Evolutionary conservation across 331 rosid genomes (phyloP), one percentile per base, ranked within the genome.

Genomic region (Phaseolus coccineus): DNA sequence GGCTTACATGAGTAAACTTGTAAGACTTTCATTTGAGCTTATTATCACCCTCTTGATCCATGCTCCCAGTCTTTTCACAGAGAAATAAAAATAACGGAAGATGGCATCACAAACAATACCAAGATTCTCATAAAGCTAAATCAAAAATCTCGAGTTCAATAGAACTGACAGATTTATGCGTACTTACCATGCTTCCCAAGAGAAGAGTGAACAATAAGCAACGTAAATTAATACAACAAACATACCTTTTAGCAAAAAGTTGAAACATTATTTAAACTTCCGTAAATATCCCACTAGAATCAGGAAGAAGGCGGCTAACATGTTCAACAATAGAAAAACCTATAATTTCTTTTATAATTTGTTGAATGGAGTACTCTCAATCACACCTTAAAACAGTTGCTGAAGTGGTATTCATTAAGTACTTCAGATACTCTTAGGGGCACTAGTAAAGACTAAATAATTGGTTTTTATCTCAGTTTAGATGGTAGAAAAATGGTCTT

Each of bases 21-120:
- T 37, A 64, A 35, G 30, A 37, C 48, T 16, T 64, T 33, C 28
- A n/a, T 64, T 37, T n/a, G 6, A 50, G 70, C 31, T 65, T 37
- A 39, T n/a, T 65, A 12, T 64, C 48, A n/a, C 1, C 28, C 27
- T 64, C 30, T 16, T 64, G 50, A n/a, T 64, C 50, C 70, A 35
- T 16, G 69, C 46, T 33, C 27, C 48, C 48, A 63, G 27, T n/a
- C 69, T 40, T 14, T 28, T 63, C 13, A 63, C 65, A 66, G 7
- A 63, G 66, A 51, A 55, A 74, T 10, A 59, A 19, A 73, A 40
- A 73, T 35, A 46, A 27, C 2, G 22, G 22, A 68, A 58, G 73
- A 52, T 78, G 51, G 7, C 68, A 39, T 58, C 24, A 57, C 28
- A 28, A 57, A 74, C 56, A 64, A 67, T 47, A 25, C 25, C n/a